phyloP scores from a whole-genome alignment of 2,329 filamentous ascomycete genomes.

The Cladosporium sp. region DNA sequence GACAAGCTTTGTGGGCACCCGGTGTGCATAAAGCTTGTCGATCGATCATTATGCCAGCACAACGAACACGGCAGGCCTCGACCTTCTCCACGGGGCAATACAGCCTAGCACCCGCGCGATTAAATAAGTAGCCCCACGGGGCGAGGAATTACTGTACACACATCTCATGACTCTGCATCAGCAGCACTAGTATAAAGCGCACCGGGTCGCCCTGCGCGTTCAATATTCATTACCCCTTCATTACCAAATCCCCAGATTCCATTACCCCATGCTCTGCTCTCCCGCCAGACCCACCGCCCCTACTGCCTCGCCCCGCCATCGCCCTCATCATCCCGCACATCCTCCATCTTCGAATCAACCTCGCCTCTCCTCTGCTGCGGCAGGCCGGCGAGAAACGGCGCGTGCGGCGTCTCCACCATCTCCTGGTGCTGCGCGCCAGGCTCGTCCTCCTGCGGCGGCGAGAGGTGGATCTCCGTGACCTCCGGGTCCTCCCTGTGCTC shows the following conservation, averaged over 20 bases:
- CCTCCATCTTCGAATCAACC: conserved; percentile 1
- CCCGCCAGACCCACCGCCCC: not conserved
- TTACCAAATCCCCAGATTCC: conserved; percentile 5
- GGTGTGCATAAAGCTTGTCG: too few relatives aligned
- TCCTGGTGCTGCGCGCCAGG: conserved; percentile 14
- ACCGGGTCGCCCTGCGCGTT: not conserved
- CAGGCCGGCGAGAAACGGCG: conserved; percentile 4
- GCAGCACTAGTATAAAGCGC: not conserved
- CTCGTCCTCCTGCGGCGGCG: conserved; percentile 5
- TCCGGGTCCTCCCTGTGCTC: not conserved
- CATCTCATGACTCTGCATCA: not conserved
- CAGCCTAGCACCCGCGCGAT: not conserved
- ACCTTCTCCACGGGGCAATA: not conserved
- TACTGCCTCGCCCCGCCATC: not conserved
- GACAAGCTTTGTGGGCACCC: too few relatives aligned
- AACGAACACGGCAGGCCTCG: not conserved
- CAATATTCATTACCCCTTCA: conserved; percentile 7
- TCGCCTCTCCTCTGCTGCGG: not conserved
- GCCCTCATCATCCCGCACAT: not conserved
- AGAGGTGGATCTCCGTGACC: conserved; percentile 11
- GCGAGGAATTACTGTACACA: not conserved
- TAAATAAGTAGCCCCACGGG: not conserved
- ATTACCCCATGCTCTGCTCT: not conserved
- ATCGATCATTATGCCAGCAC: too few relatives aligned
- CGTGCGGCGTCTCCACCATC: conserved; percentile 22